Evolutionary conservation across 805 yeast genomes (phyloP), one percentile per base, ranked within the genome.

Genomic region (Yarrowia keelungensis): DNA sequence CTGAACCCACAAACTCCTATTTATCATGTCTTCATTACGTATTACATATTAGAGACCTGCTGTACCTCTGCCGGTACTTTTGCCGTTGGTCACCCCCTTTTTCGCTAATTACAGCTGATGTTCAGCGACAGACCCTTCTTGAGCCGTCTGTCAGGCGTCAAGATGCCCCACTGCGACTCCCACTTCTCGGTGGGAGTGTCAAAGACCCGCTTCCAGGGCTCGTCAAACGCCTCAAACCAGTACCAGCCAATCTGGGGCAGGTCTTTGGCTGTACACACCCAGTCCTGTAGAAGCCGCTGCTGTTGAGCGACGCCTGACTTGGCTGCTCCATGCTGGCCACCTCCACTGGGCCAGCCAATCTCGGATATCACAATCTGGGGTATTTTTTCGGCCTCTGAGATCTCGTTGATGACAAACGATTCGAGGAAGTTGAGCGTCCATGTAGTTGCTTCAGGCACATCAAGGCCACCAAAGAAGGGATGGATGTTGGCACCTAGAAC

Each of bases 101-200:
- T 26, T 38, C 39, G 5, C 64, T 61, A 51, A 38, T 36, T 45
- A 22, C 67, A 62, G 26, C 26, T 47, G 12, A 62, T 26, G 39
- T 62, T 39, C 49, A 65, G 50, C 36, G 49, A 41, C 11, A 62
- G 39, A 4, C 67, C 67, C 5, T 76, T 74, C 71, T 86, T 87
- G 70, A 85, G 71, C 47, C 78, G 75, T 65, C 91, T 76, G 67
- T 85, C 82, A 8, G 74, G 72, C 0, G 82, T 80, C 72, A 89
- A 87, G 9, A 89, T 69, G 0, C 92, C 93, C 92, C 92, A 89
- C 71, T 87, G 86, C 0, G 90, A 82, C 73, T 88, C 92, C 91
- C 91, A 87, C 68, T 76, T 77, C 39, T 81, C 80, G 2, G 79
- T 81, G 0, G 76, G 80, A 26, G 82, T 83, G 73, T 85, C 82